These are phyloP conservation scores for Amylostereum chailletii DNA, from an alignment of 1,284 basidiomycete species.

Conservation along the genomic window DNA sequence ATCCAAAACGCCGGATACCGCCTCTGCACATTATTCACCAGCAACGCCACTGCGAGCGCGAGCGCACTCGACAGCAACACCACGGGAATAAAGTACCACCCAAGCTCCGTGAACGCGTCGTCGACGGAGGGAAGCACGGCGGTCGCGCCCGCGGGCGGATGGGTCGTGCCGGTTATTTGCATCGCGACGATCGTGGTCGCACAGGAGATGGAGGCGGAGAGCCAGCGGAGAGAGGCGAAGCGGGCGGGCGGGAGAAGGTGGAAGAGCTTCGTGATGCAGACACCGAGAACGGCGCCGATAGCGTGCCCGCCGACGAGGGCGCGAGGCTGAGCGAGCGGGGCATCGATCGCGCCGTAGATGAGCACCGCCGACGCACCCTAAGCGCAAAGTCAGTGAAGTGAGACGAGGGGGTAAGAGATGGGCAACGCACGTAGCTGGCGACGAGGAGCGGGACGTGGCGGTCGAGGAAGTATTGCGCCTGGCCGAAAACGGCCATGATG, in stretches of 20 bases:
- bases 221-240: conserved; percentile 40
- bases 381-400: not conserved
- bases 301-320: conserved; percentile 49
- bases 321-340: conserved; percentile 55
- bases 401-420: not conserved
- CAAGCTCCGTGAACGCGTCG: conserved; percentile 34
- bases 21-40: conserved; percentile 52
- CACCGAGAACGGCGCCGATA: conserved; percentile 42
- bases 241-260: conserved; percentile 26
- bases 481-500: conserved; percentile 45
- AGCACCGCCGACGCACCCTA: conserved; percentile 56
- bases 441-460: conserved; percentile 40
- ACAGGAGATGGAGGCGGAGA: conserved; percentile 46
- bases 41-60: conserved; percentile 39
- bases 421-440: conserved; percentile 35
- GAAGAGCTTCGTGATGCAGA: conserved; percentile 51
- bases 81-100: conserved; percentile 56
- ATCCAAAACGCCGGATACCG: conserved; percentile 53
- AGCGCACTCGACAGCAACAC: conserved; percentile 45
- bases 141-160: conserved; percentile 53
- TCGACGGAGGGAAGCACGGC: conserved; percentile 40
- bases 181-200: conserved; percentile 42
- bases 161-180: conserved; percentile 49
- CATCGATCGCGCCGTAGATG: conserved; percentile 48
- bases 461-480: conserved; percentile 38